Base-by-base conservation (phyloP, 768 basidiomycete genomes). In the Phaeotremella skinneri region DNA sequence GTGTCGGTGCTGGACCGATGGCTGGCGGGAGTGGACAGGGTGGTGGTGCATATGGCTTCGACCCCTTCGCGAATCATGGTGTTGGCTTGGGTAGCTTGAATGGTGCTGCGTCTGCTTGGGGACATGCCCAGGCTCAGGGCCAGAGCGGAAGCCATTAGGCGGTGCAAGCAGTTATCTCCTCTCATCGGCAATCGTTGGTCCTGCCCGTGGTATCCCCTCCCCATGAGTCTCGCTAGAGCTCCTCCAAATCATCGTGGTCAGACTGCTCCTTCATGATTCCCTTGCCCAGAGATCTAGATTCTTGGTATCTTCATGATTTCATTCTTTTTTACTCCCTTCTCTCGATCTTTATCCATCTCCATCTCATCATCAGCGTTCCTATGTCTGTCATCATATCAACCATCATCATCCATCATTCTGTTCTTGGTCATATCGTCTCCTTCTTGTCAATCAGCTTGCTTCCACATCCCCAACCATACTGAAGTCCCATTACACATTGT, bases 41-140 rank as follows among this genome's bases (percentile, higher is more conserved):
- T 13, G 53, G 53, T n/a, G n/a, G n/a, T n/a, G n/a, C n/a, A 26
- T 55, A 55, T 45, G 53, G 53, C 21, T 55, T 55, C 26, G 42
- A 55, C 58, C 56, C 41, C 55, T 58, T 45, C 26, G 50, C 49
- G 2, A 32, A 41, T 20, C 52, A 26, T 3, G 55, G 62, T 47
- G 34, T 56, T n/a, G 32, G 52, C n/a, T 23, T 62, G 34, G 52
- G 60, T 14, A 63, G 62, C 37, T 42, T 68, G 31, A 61, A 62
- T 42, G 67, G 67, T 29, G 67, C 67, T 25, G 67, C 67, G 1
- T 64, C 58, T 26, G 67, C 67, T 17, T 68, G 67, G 67, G 57
- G 61, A 9, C 47, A 49, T n/a, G 49, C 50, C 27, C 55, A 56
- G 55, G 21, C 13, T 45, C 43, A 45, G 34, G 17, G 34, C 21